Evolutionary conservation across 1,284 basidiomycete genomes (phyloP), one percentile per base, ranked within the genome.

Genomic region (Fomitiporia mediterranea): DNA sequence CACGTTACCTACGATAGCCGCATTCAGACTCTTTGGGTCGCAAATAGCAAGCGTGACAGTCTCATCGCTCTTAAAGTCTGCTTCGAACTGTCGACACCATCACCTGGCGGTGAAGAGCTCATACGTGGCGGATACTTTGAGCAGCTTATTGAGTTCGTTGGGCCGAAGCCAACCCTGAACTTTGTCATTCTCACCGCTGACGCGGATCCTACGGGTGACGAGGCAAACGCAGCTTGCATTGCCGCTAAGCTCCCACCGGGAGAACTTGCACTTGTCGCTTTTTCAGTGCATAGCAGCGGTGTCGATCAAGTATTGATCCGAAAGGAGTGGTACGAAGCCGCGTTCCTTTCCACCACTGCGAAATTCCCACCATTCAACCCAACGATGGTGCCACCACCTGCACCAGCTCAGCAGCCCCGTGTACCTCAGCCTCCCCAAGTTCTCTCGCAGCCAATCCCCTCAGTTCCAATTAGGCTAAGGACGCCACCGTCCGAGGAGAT

Each of bases 231-330:
- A 9, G 87, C 87, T 11, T 90, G 88, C 62, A 75, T 88, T 23
- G 88, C 88, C 2, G 88, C 88, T 2, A 90, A 90, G 65, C 77
- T 89, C 13, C 75, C 79, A 11, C 81, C 84, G 0, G 86, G 86
- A 32, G 86, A 89, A 62, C 72, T 90, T 27, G 88, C 88, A 17
- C 75, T 91, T 46, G 86, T 90, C 7, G 87, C 86, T 28, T 91
- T 91, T 71, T 87, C 86, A 7, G 88, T 91, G 19, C 89, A 91
- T 65, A 83, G 86, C 9, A 82, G 79, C 28, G 89, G 89, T 25
- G 89, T 92, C 19, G 89, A 92, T 66, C 89, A 91, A 66, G 81
- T 92, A 25, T 77, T 90, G 40, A 86, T 92, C 62, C 80, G 86
- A 61, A 85, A 82, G 68, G 89, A 91, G 65, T 90, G 86, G 85